Percentiles rank a stretch among this genome's conserved stretches.
These are phyloP conservation scores for Fusarium tricinctum DNA, from an alignment of 2,329 filamentous ascomycete species.

Conservation along the genomic window DNA sequence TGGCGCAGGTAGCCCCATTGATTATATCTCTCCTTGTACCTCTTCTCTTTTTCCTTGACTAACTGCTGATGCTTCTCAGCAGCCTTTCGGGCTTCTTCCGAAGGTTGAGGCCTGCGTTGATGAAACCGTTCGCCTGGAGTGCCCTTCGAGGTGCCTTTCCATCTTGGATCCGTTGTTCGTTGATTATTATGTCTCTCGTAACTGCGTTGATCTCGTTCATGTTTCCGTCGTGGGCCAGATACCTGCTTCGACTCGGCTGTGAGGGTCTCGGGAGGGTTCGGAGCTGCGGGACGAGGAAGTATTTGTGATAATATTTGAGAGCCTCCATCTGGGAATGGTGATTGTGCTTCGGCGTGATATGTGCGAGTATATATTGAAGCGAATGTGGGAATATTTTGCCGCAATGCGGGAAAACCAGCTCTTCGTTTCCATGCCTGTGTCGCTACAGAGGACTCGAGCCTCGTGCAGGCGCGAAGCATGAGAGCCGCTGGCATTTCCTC, in stretches of 20 bases:
- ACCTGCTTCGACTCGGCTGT: conserved; percentile 1
- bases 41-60: conserved; percentile 14
- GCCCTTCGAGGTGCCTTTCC: neutral
- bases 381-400: conserved; percentile 15
- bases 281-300: conserved; percentile 12
- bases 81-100: conserved; percentile 13
- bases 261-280: conserved; percentile 18
- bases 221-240: neutral
- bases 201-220: neutral
- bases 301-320: conserved; percentile 42
- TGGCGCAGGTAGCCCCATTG: conserved; percentile 55
- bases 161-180: neutral
- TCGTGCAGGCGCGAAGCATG: conserved; percentile 45
- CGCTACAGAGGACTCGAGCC: conserved; percentile 40
- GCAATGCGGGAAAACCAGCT: conserved; percentile 30
- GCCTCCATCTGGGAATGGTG: conserved; percentile 5
- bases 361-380: conserved; percentile 21
- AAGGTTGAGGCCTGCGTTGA: conserved; percentile 2
- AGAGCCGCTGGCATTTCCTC: conserved; percentile 47
- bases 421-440: conserved; percentile 38
- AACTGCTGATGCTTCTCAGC: conserved; percentile 10
- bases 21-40: conserved; percentile 26
- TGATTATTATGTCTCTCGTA: neutral
- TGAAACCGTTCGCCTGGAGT: neutral
- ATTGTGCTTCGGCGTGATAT: conserved; percentile 24